Evolutionary conservation across 495 filamentous ascomycete genomes (phyloP), one percentile per base, ranked within the genome.

Genomic region (Aspergillus cavernicola): DNA sequence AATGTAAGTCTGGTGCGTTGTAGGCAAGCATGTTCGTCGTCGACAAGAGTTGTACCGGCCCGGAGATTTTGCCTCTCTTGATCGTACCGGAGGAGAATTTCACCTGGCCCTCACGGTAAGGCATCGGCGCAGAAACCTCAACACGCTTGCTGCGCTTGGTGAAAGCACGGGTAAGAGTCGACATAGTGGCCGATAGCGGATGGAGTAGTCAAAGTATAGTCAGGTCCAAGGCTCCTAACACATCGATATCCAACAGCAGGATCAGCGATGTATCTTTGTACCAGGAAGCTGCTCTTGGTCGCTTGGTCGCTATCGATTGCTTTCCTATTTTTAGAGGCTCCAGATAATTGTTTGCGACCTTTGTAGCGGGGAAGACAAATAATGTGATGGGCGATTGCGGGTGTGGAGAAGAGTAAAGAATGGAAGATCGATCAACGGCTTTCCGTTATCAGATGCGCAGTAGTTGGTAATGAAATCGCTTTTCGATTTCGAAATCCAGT

Each of bases 11-110:
- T 22, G 93, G 95, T 10, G 93, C 91, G 62, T 92, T 91, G 78
- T 93, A 96, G 15, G 89, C 87, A 15, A 96, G 85, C 84, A 92
- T 89, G 67, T 97, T 98, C 52, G 95, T 97, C 4, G 95, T 96
- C 16, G 92, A 95, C 23, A 96, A 70, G 38, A 98, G 77, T 66
- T 88, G 85, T 40, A 97, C 77, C 2, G 93, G 93, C 10, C 78
- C 81, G 16, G 93, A 98, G 63, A 98, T 98, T 72, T 93, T 77
- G 58, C 68, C 70, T 32, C 77, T 76, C 44, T 77, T 75, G 60
- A 80, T 77, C 13, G 67, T 69, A 33, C 72, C 76, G 18, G 76
- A 61, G 26, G 68, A 67, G 49, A 74, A 77, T 57, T 75, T 74
- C 42, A 70, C 57, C 50, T 76, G 75, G 6, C 68, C 69, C 44